Conservation (phyloP, 164 flowering plant genomes). For the Cinnamomum chago region DNA sequence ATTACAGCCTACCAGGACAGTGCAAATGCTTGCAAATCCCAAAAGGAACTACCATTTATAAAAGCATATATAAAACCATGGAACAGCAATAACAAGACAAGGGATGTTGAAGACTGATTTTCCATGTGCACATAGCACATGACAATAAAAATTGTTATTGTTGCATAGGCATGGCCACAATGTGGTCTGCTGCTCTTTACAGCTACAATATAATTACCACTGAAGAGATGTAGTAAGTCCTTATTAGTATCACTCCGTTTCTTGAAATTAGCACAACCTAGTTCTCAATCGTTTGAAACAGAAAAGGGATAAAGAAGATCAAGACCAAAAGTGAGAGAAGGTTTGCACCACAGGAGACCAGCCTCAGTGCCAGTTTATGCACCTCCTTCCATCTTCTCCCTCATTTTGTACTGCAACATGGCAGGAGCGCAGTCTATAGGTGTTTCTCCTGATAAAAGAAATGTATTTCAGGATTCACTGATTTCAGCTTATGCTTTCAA, state of each 20-base stretch:
- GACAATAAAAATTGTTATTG: background rate
- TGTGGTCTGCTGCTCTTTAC: background rate
- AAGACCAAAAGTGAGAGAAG: background rate
- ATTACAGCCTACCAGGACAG: no score
- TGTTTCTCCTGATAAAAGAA: slow-evolving; percentile 64
- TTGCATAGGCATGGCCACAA: background rate
- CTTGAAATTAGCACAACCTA: background rate
- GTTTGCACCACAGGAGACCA: background rate
- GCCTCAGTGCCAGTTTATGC: background rate
- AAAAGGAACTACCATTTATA: no score
- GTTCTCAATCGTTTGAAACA: background rate
- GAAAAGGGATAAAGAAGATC: background rate
- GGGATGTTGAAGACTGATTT: background rate
- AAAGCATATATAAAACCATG: no score
- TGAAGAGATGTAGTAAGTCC: background rate
- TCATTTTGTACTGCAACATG: slow-evolving; percentile 79
- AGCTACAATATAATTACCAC: background rate
- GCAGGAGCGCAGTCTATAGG: slow-evolving; percentile 92
- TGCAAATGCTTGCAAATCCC: no score
- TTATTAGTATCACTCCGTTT: background rate
- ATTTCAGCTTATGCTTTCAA: no score
- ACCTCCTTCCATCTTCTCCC: slow-evolving; percentile 54
- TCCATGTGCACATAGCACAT: background rate
- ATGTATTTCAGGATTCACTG: background rate
- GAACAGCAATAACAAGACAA: no score